These are phyloP conservation scores for Fraxinus latifolia DNA, from an alignment of 305 asterid species.

Conservation along the genomic window DNA sequence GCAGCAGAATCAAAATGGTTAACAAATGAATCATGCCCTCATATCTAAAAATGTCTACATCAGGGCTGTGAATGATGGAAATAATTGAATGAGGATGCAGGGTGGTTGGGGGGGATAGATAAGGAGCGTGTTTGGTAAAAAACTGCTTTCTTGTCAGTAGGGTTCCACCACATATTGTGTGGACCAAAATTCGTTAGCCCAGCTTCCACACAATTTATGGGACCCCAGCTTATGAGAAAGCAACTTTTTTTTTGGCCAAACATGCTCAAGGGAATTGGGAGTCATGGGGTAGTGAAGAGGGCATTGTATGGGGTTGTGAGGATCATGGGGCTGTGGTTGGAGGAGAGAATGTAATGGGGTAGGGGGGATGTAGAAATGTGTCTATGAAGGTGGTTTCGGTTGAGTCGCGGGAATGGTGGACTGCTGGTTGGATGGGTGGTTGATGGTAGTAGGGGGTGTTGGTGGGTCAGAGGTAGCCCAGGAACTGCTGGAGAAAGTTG, in stretches of 20 bases:
- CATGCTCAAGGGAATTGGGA: background rate
- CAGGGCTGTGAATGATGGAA: background rate
- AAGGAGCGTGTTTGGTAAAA: background rate
- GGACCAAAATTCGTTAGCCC: background rate
- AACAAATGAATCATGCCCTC: background rate
- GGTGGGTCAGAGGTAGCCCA: background rate
- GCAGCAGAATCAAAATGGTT: background rate
- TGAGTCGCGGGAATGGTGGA: background rate
- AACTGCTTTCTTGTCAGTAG: background rate
- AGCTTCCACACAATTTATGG: background rate
- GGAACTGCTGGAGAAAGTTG: background rate
- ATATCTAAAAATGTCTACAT: background rate
- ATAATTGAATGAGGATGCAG: background rate
- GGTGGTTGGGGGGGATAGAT: background rate
- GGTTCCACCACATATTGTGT: background rate
- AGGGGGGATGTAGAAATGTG: background rate
- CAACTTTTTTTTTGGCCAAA: background rate
- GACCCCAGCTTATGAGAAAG: background rate
- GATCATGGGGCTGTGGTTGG: background rate
- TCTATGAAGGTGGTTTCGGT: background rate
- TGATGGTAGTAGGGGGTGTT: background rate
- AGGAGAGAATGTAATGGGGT: background rate
- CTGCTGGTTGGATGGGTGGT: background rate
- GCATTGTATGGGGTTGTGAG: background rate
- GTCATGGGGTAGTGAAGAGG: background rate